Percentiles rank a stretch among this genome's conserved stretches.
Evolutionary conservation across 768 basidiomycete species (phyloP).

Genomic region (Hericium coralloides): DNA sequence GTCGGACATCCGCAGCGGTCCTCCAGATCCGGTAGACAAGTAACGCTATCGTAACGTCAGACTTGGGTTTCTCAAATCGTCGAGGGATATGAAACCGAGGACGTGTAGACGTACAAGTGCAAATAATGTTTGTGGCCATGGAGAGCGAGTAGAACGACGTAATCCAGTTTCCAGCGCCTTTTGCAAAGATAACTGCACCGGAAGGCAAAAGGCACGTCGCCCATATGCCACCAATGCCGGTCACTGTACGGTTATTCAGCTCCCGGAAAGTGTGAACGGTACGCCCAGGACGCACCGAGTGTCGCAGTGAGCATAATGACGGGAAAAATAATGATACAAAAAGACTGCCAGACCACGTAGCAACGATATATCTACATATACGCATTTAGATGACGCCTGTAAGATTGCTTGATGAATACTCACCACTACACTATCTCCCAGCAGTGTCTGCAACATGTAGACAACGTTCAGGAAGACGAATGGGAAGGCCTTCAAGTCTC

Average conservation of each 20-base stretch:
- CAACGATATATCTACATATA: constrained; percentile 19
- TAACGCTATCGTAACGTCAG: constrained; percentile 6
- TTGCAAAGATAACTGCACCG: constrained; percentile 12
- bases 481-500: constrained; percentile 17
- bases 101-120: constrained; percentile 13
- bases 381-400: not conserved
- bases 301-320: constrained; percentile 10
- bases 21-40: constrained; percentile 20
- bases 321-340: constrained; percentile 16
- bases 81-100: not conserved
- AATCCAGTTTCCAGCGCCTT: constrained; percentile 15
- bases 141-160: constrained; percentile 16
- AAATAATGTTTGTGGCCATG: constrained; percentile 16
- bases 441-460: constrained; percentile 6
- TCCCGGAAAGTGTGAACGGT: not conserved
- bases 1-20: constrained; percentile 6
- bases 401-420: not conserved
- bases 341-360: constrained; percentile 19
- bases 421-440: not conserved
- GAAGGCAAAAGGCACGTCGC: constrained; percentile 7
- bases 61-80: not conserved
- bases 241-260: constrained; percentile 3
- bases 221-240: constrained; percentile 13
- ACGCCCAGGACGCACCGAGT: constrained; percentile 4
- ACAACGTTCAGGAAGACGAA: constrained; percentile 20